Evolutionary conservation across 768 basidiomycete species (phyloP).

Genomic region (Gautieria morchelliformis): DNA sequence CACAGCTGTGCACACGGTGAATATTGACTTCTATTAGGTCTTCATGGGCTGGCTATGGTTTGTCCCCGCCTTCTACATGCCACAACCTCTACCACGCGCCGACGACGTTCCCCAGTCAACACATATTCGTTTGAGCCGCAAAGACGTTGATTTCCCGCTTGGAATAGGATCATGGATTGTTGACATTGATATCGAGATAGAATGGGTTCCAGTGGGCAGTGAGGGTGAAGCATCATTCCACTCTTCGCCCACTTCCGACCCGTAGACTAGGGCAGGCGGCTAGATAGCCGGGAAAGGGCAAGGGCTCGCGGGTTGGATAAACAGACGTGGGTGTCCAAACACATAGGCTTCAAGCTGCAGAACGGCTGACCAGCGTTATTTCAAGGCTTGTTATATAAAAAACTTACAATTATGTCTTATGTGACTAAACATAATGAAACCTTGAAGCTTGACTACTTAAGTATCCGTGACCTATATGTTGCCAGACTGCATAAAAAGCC

Average conservation of each 20-base stretch:
- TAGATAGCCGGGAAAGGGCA: no score
- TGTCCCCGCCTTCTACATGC: conserved; percentile 75
- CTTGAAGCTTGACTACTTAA: not conserved
- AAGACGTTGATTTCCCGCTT: conserved; percentile 70
- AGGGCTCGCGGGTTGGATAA: no score
- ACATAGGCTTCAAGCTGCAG: no score
- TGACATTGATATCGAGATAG: conserved; percentile 56
- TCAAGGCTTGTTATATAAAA: no score
- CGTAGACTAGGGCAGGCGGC: no score
- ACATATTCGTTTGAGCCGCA: conserved; percentile 22
- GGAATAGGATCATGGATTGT: conserved; percentile 61
- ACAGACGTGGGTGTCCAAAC: no score
- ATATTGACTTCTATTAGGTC: conserved; percentile 30
- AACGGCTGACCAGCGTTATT: no score
- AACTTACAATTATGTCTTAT: no score
- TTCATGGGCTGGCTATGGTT: conserved; percentile 85
- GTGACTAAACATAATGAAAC: no score
- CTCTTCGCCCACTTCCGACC: not conserved
- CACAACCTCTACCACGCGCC: conserved; percentile 31
- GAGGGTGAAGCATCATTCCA: not conserved
- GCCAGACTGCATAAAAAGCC: no score
- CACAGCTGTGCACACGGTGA: not conserved
- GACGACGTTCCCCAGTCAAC: not conserved
- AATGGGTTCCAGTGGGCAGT: conserved; percentile 25
- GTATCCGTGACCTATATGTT: no score